Conservation (phyloP, 2,329 filamentous ascomycete species). For the Rosellinia necatrix region DNA sequence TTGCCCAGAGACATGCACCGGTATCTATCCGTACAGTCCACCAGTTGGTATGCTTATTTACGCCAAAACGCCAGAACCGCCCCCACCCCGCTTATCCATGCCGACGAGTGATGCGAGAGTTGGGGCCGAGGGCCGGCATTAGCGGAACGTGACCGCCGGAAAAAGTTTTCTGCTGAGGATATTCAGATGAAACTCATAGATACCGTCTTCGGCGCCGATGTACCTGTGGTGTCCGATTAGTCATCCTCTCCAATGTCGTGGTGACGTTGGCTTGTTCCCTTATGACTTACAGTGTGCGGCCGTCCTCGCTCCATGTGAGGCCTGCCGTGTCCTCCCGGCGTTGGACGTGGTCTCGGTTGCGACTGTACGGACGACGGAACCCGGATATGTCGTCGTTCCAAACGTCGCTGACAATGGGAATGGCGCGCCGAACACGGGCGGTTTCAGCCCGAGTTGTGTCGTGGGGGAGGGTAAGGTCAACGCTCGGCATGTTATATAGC, state of each 20-base stretch:
- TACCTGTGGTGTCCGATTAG: slow-evolving; percentile 50
- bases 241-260: slow-evolving; percentile 4
- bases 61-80: slow-evolving; percentile 23
- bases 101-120: slow-evolving; percentile 4
- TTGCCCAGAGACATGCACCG: slow-evolving; percentile 7
- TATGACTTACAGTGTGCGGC: slow-evolving; percentile 62
- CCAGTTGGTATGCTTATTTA: slow-evolving; percentile 19
- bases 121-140: slow-evolving; percentile 27
- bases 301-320: slow-evolving; percentile 65
- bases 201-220: slow-evolving; percentile 70
- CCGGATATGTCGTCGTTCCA: slow-evolving; percentile 38
- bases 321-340: slow-evolving; percentile 64
- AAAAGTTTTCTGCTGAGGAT: slow-evolving; percentile 63
- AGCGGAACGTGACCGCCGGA: slow-evolving; percentile 60
- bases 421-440: slow-evolving; percentile 37
- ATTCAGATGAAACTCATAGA: slow-evolving; percentile 75
- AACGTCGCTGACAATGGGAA: slow-evolving; percentile 41
- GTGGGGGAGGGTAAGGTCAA: slow-evolving; percentile 30
- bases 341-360: slow-evolving; percentile 47
- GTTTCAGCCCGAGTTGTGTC: slow-evolving; percentile 38
- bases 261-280: background rate
- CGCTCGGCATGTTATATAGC: slow-evolving; percentile 45
- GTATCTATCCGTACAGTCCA: slow-evolving; percentile 17
- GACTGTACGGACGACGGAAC: slow-evolving; percentile 35
- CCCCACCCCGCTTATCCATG: slow-evolving; percentile 9